A percentile compares a stretch with the other conserved stretches of the same genome.
phyloP scores from a whole-genome alignment of 768 basidiomycete species.

The Russula vinacea region DNA sequence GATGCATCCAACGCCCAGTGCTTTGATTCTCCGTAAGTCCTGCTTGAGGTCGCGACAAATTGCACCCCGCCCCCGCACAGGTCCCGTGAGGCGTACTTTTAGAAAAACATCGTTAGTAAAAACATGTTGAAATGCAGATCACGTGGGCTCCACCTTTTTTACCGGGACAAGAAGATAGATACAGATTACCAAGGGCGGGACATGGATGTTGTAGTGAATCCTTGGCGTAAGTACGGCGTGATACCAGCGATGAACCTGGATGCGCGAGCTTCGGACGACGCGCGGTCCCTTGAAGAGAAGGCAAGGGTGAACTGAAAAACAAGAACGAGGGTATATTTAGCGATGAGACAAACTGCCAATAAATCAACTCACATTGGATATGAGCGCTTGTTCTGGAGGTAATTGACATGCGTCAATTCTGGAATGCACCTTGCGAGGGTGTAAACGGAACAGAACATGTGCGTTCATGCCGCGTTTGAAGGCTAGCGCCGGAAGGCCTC shows the following conservation, averaged over 20 bases:
- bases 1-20: constrained; percentile 72
- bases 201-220: constrained; percentile 10
- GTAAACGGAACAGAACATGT: constrained; percentile 27
- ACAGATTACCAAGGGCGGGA: constrained; percentile 70
- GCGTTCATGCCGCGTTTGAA: constrained; percentile 26
- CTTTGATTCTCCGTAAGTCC: constrained; percentile 73
- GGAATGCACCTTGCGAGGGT: constrained; percentile 5
- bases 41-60: constrained; percentile 79
- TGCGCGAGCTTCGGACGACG: constrained; percentile 16
- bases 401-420: neutral
- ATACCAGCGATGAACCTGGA: constrained; percentile 2
- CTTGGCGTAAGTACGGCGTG: neutral
- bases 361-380: constrained; percentile 11
- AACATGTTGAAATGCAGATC: neutral
- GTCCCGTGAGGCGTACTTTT: constrained; percentile 67
- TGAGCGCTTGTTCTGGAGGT: constrained; percentile 13
- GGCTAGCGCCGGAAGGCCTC: constrained; percentile 4
- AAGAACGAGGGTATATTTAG: neutral
- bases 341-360: neutral
- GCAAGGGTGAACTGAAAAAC: constrained; percentile 6
- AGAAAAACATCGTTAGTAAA: constrained; percentile 1
- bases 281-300: constrained; percentile 3
- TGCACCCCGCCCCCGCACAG: constrained; percentile 71
- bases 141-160: constrained; percentile 64
- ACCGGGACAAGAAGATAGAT: constrained; percentile 89